Conservation (phyloP, 257 asterid genomes). For the Craterostigma plantagineum region DNA sequence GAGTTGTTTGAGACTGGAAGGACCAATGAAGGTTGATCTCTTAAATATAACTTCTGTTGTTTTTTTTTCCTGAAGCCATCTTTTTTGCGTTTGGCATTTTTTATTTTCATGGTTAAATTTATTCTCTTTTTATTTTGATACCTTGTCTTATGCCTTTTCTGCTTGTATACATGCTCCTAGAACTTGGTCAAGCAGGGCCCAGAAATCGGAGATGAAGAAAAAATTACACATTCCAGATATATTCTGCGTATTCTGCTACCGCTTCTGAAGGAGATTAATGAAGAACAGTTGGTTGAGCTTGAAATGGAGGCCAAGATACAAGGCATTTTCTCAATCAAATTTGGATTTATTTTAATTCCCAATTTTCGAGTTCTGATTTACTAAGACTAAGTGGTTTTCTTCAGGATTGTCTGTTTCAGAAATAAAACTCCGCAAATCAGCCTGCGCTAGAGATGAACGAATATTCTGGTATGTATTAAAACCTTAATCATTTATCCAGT, state of each 20-base stretch:
- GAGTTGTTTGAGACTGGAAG: conserved; percentile 58
- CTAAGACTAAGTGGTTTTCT: conserved; percentile 4
- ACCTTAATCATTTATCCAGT: background rate
- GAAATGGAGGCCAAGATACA: conserved; percentile 45
- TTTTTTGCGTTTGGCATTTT: background rate
- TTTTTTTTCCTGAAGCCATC: too few species aligned
- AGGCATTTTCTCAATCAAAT: conserved; percentile 24
- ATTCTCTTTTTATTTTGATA: background rate
- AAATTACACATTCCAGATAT: conserved; percentile 31
- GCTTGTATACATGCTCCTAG: conserved; percentile 16
- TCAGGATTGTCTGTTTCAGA: conserved; percentile 42
- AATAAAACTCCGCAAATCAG: conserved; percentile 15
- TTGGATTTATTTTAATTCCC: background rate
- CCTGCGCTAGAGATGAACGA: conserved; percentile 22
- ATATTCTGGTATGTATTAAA: conserved; percentile 50
- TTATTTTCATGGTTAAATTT: background rate
- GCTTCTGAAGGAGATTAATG: conserved; percentile 32
- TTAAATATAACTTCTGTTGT: background rate
- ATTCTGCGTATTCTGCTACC: conserved; percentile 54
- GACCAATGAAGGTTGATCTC: conserved; percentile 32
- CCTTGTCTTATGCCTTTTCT: background rate
- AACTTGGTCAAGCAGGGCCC: conserved; percentile 21
- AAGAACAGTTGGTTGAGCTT: conserved; percentile 48
- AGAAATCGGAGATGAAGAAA: conserved; percentile 18
- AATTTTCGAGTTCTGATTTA: conserved; percentile 1